Conservation (phyloP, 1,284 basidiomycete genomes). For the Lentinula novae-zelandiae region DNA sequence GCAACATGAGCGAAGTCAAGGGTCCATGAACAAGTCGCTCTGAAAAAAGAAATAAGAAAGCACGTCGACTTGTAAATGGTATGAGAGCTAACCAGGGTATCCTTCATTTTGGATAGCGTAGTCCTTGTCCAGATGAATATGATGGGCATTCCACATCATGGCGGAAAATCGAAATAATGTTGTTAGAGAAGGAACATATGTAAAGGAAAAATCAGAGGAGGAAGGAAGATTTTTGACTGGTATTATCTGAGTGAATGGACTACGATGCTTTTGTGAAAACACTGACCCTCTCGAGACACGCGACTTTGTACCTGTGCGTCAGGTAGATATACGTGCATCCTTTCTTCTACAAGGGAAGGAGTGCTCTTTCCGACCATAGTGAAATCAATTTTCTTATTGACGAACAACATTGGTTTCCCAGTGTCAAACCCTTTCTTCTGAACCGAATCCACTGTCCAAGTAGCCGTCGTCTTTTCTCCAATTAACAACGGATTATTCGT, state of each 20-base stretch:
- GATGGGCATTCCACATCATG: conserved; percentile 75
- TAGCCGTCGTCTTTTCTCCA: conserved; percentile 50
- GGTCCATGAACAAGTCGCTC: conserved; percentile 83
- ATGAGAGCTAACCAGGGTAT: conserved; percentile 55
- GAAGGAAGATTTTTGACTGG: conserved; percentile 50
- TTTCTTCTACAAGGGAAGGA: conserved; percentile 59
- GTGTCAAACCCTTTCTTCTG: conserved; percentile 63
- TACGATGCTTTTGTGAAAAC: neutral
- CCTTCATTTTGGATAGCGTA: conserved; percentile 66
- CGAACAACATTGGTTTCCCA: conserved; percentile 71
- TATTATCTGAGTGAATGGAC: neutral
- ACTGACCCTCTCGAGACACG: conserved; percentile 40
- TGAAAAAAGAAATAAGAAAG: conserved; percentile 19
- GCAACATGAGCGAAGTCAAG: conserved; percentile 72
- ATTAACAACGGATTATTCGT: conserved; percentile 44
- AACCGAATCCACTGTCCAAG: conserved; percentile 50
- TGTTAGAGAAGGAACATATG: conserved; percentile 62
- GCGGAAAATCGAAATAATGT: conserved; percentile 85
- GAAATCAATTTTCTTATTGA: conserved; percentile 61
- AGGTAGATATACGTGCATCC: conserved; percentile 73
- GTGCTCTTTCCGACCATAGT: conserved; percentile 34
- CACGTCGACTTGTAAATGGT: neutral
- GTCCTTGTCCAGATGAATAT: conserved; percentile 71
- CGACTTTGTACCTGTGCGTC: conserved; percentile 15
- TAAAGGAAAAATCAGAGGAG: conserved; percentile 54